Evolutionary conservation across 2,329 filamentous ascomycete genomes (phyloP), one percentile per base, ranked within the genome.

Genomic region (Colletotrichum ledebouriae): DNA sequence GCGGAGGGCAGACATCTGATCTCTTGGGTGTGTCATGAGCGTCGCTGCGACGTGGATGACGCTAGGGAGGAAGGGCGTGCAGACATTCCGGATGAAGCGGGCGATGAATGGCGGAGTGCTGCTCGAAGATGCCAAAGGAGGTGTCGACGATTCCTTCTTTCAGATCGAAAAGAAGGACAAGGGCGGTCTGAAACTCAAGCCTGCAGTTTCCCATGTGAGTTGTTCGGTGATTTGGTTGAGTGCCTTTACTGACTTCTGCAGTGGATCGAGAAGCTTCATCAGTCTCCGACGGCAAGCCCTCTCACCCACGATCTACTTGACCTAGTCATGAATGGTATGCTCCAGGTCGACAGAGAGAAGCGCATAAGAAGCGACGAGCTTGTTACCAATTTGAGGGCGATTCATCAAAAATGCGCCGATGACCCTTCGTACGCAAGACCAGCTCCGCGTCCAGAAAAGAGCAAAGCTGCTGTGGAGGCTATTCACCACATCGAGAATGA

Each of bases 21-120:
- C 55, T 6, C 56, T 65, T 0, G 62, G 62, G 6, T 65, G 62
- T 15, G 62, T 65, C 6, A 59, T 60, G 62, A 65, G 62, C n/a
- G 55, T 60, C 13, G 55, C 62, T 0, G 62, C 62, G 13, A 60
- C 59, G n/a, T 61, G 62, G 44, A 65, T 65, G 55, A 52, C 34
- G 1, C 17, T 65, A 3, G 62, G 55, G 1, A 15, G 29, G n/a
- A 65, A 60, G 3, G 59, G 59, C 0, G 59, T 61, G 15, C 34
- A 33, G 0, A 25, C 0, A 0, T 61, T 53, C 39, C 25, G 49
- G 1, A 37, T 10, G 10, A 34, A 61, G 59, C 59, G 59, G 15
- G 46, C 50, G 3, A n/a, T 39, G 2, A 2, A 1, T 6, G 9
- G 13, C n/a, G 2, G 37, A 39, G 12, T 17, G 13, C 0, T n/a